These are phyloP conservation scores for Dactylellina haptotyla DNA, from an alignment of 2,329 filamentous ascomycete species.

Conservation along the genomic window DNA sequence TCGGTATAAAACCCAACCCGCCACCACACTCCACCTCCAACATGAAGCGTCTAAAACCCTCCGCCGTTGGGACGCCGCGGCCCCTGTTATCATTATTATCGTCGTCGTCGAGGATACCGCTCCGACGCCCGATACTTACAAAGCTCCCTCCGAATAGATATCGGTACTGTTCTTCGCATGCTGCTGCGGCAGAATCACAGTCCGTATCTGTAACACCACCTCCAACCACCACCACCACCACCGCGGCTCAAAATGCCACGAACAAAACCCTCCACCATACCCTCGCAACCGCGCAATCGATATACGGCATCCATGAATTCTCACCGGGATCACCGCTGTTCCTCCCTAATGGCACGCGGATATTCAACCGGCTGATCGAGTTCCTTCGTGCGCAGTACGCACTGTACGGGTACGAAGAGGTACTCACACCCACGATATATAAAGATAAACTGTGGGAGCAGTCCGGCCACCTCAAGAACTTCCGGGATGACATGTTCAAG, in stretches of 20 bases:
- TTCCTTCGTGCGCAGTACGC: slow-evolving; percentile 86
- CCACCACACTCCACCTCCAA: background rate
- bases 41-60: slow-evolving; percentile 47
- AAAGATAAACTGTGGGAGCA: slow-evolving; percentile 87
- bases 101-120: slow-evolving; percentile 60
- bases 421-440: slow-evolving; percentile 89
- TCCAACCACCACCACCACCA: background rate
- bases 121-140: background rate
- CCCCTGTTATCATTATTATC: slow-evolving; percentile 67
- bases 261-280: slow-evolving; percentile 45
- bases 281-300: slow-evolving; percentile 60
- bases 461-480: slow-evolving; percentile 88
- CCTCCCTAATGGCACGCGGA: slow-evolving; percentile 79
- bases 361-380: slow-evolving; percentile 83
- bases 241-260: background rate
- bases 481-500: slow-evolving; percentile 90
- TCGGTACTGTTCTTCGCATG: background rate
- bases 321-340: slow-evolving; percentile 88
- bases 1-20: background rate
- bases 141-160: background rate
- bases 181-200: background rate
- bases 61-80: slow-evolving; percentile 12
- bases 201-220: background rate
- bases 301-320: slow-evolving; percentile 79
- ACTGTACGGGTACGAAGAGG: slow-evolving; percentile 85